A percentile compares a stretch with the other conserved stretches of the same genome.
These are phyloP conservation scores for Penicillium sp. DNA, from an alignment of 2,329 filamentous ascomycete genomes.

Conservation along the genomic window DNA sequence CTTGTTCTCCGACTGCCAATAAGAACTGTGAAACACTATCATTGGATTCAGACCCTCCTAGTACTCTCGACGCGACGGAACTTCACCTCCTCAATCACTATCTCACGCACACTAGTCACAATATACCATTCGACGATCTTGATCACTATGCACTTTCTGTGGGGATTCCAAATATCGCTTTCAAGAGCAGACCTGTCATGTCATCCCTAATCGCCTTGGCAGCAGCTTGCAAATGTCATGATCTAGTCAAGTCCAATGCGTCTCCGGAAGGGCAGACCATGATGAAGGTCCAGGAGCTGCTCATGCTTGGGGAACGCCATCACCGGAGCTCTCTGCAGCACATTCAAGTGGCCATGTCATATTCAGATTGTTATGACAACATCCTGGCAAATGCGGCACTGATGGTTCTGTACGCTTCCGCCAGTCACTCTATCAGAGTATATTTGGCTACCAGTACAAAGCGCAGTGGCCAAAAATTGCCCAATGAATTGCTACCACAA, in stretches of 20 bases:
- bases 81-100: conserved; percentile 44
- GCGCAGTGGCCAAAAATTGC: conserved; percentile 11
- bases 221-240: conserved; percentile 42
- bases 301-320: conserved; percentile 37
- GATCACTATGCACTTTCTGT: conserved; percentile 45
- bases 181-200: conserved; percentile 43
- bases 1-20: background rate
- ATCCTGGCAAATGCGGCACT: conserved; percentile 43
- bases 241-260: conserved; percentile 11
- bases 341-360: conserved; percentile 36
- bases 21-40: background rate
- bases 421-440: conserved; percentile 37
- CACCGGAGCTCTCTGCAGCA: conserved; percentile 41
- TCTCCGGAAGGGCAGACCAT: background rate
- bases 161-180: conserved; percentile 46
- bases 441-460: conserved; percentile 33
- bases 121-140: conserved; percentile 36
- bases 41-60: background rate
- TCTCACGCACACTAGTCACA: conserved; percentile 43
- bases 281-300: conserved; percentile 19
- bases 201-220: conserved; percentile 45
- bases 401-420: conserved; percentile 46
- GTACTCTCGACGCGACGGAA: conserved; percentile 27
- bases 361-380: conserved; percentile 34
- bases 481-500: conserved; percentile 31